Evolutionary conservation across 2,329 filamentous ascomycete genomes (phyloP).

Genomic region (Botrytis pseudocinerea): DNA sequence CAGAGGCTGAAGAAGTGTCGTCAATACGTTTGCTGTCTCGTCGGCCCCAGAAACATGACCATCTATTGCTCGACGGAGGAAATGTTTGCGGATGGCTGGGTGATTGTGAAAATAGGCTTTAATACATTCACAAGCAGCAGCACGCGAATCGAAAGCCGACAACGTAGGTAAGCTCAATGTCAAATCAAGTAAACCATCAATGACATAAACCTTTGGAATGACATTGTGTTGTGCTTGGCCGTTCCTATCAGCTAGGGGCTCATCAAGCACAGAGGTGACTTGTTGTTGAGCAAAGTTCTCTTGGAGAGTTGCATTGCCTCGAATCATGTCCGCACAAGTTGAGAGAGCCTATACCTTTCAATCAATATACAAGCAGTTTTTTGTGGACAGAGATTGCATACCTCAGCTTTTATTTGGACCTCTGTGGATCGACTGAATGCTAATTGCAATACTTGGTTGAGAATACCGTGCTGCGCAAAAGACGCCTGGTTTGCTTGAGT

Average conservation of each 20-base stretch:
- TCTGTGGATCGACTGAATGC: conserved; percentile 75
- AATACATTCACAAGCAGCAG: conserved; percentile 85
- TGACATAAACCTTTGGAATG: conserved; percentile 75
- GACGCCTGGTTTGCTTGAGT: conserved; percentile 81
- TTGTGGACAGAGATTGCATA: conserved; percentile 40
- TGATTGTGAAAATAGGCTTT: conserved; percentile 91
- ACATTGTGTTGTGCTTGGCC: conserved; percentile 51
- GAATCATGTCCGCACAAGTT: conserved; percentile 86
- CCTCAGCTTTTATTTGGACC: conserved; percentile 78
- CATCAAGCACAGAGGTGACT: conserved; percentile 62
- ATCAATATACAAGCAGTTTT: conserved; percentile 27
- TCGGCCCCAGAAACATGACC: conserved; percentile 76
- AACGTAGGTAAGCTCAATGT: conserved; percentile 67
- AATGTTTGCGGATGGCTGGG: conserved; percentile 77
- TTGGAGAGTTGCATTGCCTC: conserved; percentile 76
- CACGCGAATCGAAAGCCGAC: conserved; percentile 74
- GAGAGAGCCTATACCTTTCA: conserved; percentile 62
- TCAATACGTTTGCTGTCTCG: conserved; percentile 85
- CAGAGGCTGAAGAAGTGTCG: conserved; percentile 71
- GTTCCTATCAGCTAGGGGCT: conserved; percentile 40
- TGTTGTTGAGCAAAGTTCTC: conserved; percentile 87
- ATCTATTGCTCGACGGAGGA: conserved; percentile 83
- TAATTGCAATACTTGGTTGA: conserved; percentile 77
- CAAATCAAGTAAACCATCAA: conserved; percentile 86
- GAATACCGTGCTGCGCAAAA: conserved; percentile 80